A percentile compares a stretch with the other conserved stretches of the same genome.
phyloP scores from a whole-genome alignment of 176 grass and related monocot genomes.

The Puccinellia tenuiflora region DNA sequence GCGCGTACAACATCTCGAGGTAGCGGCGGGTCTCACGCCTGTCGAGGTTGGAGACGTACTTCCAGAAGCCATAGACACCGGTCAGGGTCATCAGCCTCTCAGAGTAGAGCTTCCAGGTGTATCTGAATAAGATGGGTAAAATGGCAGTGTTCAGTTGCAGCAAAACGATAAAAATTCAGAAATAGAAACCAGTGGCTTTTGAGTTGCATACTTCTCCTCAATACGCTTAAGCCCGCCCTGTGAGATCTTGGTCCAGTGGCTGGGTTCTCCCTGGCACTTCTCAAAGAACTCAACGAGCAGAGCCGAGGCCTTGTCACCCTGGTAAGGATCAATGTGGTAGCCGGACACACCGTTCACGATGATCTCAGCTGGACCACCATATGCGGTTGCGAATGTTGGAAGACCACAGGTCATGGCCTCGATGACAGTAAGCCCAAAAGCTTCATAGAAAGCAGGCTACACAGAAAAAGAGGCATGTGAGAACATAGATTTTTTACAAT shows the following conservation, averaged over 20 bases:
- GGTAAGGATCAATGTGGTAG: constrained; percentile 98
- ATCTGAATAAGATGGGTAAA: constrained; percentile 34
- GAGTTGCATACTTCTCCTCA: constrained; percentile 80
- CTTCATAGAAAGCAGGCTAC: constrained; percentile 95
- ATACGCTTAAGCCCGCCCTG: constrained; percentile 75
- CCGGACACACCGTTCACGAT: constrained; percentile 88
- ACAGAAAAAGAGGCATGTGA: neutral
- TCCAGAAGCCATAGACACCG: constrained; percentile 97
- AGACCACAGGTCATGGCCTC: constrained; percentile 95
- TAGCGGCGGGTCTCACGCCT: constrained; percentile 93
- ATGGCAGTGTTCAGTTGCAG: neutral
- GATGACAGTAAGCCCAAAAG: constrained; percentile 93
- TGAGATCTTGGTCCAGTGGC: constrained; percentile 82
- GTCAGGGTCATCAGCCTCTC: constrained; percentile 98
- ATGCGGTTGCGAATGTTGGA: constrained; percentile 85
- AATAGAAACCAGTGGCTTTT: neutral
- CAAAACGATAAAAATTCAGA: neutral
- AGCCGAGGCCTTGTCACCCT: constrained; percentile 79
- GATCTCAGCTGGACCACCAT: constrained; percentile 91
- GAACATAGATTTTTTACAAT: neutral
- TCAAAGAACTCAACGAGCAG: constrained; percentile 91
- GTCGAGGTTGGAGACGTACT: constrained; percentile 97
- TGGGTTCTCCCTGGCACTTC: constrained; percentile 57
- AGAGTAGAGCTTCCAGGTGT: constrained; percentile 97
- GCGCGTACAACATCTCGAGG: constrained; percentile 99